Conservation (phyloP, 208 protist genomes). For the Trypanosoma cruzi region DNA sequence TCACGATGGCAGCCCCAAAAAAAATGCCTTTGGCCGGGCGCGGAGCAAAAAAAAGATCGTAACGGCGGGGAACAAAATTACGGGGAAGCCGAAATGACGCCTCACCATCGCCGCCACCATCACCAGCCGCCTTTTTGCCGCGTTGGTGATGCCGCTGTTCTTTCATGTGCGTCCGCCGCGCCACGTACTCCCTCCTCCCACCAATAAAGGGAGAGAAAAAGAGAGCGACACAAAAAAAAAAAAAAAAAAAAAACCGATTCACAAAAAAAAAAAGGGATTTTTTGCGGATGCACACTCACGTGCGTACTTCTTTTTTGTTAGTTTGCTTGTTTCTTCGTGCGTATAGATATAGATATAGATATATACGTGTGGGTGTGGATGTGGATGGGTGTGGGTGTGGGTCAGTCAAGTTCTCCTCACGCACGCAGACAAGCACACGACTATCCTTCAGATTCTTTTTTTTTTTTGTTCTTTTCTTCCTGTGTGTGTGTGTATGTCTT, state of each 20-base stretch:
- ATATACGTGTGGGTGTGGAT: too few species aligned
- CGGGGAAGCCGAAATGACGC: constrained; percentile 28
- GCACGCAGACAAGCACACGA: too few species aligned
- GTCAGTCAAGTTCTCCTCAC: too few species aligned
- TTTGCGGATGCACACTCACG: too few species aligned
- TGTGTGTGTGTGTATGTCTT: too few species aligned
- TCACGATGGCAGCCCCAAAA: constrained; percentile 33
- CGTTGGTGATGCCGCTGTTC: not conserved
- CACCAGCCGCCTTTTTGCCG: not conserved
- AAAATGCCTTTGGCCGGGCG: constrained; percentile 25
- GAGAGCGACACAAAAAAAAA: not conserved
- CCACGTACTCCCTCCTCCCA: too few species aligned
- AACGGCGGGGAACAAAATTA: constrained; percentile 39
- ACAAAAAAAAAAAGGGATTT: too few species aligned
- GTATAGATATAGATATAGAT: too few species aligned
- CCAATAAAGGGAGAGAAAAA: not conserved
- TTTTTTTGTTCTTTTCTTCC: not conserved
- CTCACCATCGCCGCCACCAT: not conserved
- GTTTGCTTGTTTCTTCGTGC: not conserved
- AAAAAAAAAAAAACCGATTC: constrained; percentile 14
- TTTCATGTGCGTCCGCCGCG: not conserved
- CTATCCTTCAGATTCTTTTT: too few species aligned
- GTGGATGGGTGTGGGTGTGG: too few species aligned
- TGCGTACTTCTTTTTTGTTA: not conserved
- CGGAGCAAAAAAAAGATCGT: constrained; percentile 50